phyloP scores from a whole-genome alignment of 139 green algal species.

The Choricystis sp. region DNA sequence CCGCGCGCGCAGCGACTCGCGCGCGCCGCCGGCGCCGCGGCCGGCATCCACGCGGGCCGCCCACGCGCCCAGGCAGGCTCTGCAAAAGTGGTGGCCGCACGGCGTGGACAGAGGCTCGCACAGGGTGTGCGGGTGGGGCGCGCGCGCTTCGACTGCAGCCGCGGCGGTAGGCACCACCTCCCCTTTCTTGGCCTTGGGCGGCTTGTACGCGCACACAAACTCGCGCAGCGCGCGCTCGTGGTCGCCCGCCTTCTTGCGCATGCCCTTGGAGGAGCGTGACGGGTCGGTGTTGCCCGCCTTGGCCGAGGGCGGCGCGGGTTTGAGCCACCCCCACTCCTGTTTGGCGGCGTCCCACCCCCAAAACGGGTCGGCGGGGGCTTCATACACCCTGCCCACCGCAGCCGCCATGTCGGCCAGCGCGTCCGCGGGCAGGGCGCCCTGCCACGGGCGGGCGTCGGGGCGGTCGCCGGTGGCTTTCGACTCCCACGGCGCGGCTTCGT shows the following conservation, averaged over 20 bases:
- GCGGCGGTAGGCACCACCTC: too few species aligned
- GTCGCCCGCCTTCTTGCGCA: conserved; percentile 33
- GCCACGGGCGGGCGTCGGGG: background rate
- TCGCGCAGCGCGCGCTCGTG: conserved; percentile 54
- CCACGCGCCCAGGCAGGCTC: conserved; percentile 55
- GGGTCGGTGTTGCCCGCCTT: conserved; percentile 11
- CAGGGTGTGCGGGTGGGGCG: conserved; percentile 47
- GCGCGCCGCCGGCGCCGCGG: conserved; percentile 6
- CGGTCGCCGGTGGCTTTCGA: conserved; percentile 15
- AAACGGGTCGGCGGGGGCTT: conserved; percentile 43
- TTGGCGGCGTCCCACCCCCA: conserved; percentile 43
- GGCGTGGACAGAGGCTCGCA: conserved; percentile 52
- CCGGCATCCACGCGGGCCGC: conserved; percentile 27
- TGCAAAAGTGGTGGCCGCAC: conserved; percentile 84
- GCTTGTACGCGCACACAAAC: conserved; percentile 66
- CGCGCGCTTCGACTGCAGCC: too few species aligned
- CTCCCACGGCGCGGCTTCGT: conserved; percentile 77
- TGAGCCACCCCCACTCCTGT: conserved; percentile 51
- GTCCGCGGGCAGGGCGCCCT: conserved; percentile 29
- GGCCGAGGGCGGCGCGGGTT: conserved; percentile 28
- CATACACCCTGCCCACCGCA: conserved; percentile 33
- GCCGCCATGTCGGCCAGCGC: conserved; percentile 50
- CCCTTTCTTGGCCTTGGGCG: too few species aligned
- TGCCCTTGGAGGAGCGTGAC: conserved; percentile 17
- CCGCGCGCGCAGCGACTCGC: conserved; percentile 39